These are phyloP conservation scores for Cytospora mali DNA, from an alignment of 2,329 filamentous ascomycete genomes.

Conservation along the genomic window DNA sequence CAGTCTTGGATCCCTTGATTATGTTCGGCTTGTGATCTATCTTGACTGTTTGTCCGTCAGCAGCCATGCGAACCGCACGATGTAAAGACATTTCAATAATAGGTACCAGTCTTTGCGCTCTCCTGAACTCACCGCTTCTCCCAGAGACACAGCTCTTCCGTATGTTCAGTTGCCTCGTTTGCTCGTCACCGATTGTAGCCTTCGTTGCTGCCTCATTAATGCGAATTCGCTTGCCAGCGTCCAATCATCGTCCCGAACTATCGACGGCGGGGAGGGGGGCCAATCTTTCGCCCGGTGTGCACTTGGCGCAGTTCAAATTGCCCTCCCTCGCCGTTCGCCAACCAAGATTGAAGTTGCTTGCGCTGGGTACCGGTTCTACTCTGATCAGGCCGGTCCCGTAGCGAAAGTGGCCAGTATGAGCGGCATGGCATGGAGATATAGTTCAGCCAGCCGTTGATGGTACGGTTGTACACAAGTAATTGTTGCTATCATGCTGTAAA, in stretches of 20 bases:
- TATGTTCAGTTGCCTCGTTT: background rate
- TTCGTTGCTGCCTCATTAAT: constrained; percentile 1
- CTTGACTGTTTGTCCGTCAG: background rate
- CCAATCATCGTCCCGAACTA: background rate
- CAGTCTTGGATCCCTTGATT: background rate
- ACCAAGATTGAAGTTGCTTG: background rate
- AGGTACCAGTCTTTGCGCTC: background rate
- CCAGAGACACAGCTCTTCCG: background rate
- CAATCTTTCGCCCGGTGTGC: background rate
- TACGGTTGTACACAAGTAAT: background rate
- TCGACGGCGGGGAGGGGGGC: background rate
- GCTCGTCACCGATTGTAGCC: background rate
- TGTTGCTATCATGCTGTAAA: background rate
- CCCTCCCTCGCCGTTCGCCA: background rate
- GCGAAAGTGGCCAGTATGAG: background rate
- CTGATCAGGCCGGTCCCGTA: background rate
- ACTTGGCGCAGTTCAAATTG: background rate
- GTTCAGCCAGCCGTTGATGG: background rate
- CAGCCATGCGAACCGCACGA: background rate
- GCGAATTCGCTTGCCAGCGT: constrained; percentile 1
- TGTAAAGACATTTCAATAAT: background rate
- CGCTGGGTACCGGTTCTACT: background rate
- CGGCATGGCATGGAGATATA: background rate
- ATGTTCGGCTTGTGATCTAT: background rate
- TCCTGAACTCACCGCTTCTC: background rate